Conservation (phyloP, 2,329 filamentous ascomycete species). For the Ceratocystis cacaofunesta region DNA sequence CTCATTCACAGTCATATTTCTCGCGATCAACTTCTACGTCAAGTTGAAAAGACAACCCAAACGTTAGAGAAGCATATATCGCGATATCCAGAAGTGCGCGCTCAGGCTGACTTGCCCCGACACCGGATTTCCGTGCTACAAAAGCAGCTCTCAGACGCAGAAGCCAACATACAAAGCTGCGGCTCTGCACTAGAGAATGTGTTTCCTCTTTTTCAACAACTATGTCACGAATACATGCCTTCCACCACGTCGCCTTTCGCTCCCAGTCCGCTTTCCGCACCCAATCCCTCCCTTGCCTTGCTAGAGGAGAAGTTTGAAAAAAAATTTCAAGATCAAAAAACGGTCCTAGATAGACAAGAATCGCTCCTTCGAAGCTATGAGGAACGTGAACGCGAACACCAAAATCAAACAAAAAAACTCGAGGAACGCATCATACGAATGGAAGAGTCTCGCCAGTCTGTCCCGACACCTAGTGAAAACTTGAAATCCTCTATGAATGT, state of each 20-base stretch:
- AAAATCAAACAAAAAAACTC: background rate
- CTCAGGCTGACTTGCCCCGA: constrained; percentile 3
- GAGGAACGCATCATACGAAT: background rate
- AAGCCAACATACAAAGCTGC: background rate
- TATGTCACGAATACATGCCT: background rate
- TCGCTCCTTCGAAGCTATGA: background rate
- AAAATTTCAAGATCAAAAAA: background rate
- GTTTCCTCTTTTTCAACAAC: background rate
- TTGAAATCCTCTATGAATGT: too few species aligned
- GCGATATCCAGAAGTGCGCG: constrained; percentile 5
- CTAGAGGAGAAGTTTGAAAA: background rate
- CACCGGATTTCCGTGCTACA: background rate
- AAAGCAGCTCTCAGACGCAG: background rate
- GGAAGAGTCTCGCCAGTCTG: background rate
- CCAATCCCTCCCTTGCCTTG: background rate
- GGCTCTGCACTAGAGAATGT: background rate
- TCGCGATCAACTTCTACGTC: background rate
- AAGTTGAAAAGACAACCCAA: background rate
- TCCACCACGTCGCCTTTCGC: background rate
- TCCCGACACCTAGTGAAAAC: background rate
- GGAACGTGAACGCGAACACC: background rate
- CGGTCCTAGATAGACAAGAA: background rate
- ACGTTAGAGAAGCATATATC: constrained; percentile 6
- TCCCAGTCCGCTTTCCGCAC: background rate
- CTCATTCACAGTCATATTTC: background rate